Conservation (phyloP, 2,329 filamentous ascomycete genomes). For the Amphichorda felina region DNA sequence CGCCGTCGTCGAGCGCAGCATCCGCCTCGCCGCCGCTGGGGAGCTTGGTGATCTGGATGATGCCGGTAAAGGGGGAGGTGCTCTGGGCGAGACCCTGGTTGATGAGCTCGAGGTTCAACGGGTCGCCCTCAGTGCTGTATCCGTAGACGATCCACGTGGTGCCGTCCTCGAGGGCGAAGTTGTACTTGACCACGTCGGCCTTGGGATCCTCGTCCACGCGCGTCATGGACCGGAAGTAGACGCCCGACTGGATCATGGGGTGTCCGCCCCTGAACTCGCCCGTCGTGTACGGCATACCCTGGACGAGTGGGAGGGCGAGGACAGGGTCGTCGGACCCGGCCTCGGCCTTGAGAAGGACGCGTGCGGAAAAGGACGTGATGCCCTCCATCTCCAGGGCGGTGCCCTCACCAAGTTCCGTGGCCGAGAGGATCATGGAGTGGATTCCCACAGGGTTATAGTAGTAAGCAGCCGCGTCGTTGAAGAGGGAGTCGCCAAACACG, state of each 20-base stretch:
- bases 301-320: conserved; percentile 70
- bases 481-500: conserved; percentile 49
- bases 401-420: conserved; percentile 52
- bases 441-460: conserved; percentile 76
- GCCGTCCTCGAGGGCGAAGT: conserved; percentile 58
- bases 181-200: conserved; percentile 63
- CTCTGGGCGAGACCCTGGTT: conserved; percentile 58
- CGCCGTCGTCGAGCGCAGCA: conserved; percentile 61
- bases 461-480: conserved; percentile 50
- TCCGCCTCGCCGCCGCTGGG: conserved; percentile 45
- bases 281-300: conserved; percentile 84
- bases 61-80: conserved; percentile 57
- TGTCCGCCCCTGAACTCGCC: conserved; percentile 59
- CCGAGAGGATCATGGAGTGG: conserved; percentile 71
- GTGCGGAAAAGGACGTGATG: conserved; percentile 45
- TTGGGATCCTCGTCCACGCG: conserved; percentile 42
- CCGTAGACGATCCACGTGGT: conserved; percentile 78
- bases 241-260: conserved; percentile 61
- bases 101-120: conserved; percentile 55
- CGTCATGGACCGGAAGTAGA: conserved; percentile 61
- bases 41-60: conserved; percentile 75
- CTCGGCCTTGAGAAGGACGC: conserved; percentile 53
- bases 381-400: conserved; percentile 44
- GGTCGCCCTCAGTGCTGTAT: conserved; percentile 41
- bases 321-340: too few relatives aligned